Percentiles rank a stretch among this genome's conserved stretches.
These are phyloP conservation scores for Schizosaccharomyces pombe DNA, from an alignment of 805 yeast species.

Conservation along the genomic window DNA sequence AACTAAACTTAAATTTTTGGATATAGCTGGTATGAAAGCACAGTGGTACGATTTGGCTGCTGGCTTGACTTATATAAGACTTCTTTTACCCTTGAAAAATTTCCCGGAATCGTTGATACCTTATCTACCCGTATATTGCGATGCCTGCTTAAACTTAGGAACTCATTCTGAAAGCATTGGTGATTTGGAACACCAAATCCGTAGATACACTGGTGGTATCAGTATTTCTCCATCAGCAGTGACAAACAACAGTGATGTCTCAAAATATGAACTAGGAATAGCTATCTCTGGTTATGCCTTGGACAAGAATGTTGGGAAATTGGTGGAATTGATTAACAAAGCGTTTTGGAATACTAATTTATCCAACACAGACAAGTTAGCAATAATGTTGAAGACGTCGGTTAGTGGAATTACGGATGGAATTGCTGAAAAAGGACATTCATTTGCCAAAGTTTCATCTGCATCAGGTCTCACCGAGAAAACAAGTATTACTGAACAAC, in stretches of 20 bases:
- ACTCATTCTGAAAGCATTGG: conserved; percentile 48
- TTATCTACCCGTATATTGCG: conserved; percentile 53
- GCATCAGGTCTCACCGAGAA: conserved; percentile 37
- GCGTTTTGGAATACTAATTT: conserved; percentile 50
- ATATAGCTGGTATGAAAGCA: conserved; percentile 14
- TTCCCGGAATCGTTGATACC: conserved; percentile 42
- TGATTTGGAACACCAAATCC: conserved; percentile 64
- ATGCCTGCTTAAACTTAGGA: conserved; percentile 71
- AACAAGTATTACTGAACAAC: conserved; percentile 34
- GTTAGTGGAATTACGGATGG: conserved; percentile 56
- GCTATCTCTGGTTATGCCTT: conserved; percentile 46
- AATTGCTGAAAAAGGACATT: conserved; percentile 73
- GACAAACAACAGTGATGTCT: conserved; percentile 30
- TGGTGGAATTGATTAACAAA: conserved; percentile 45
- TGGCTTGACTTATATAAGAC: conserved; percentile 57
- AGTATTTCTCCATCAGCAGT: conserved; percentile 35
- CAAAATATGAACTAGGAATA: conserved; percentile 22
- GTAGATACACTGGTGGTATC: conserved; percentile 65
- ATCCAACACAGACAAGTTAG: conserved; percentile 33
- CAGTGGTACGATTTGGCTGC: conserved; percentile 37
- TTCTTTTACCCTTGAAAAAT: conserved; percentile 33
- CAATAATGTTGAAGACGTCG: conserved; percentile 45
- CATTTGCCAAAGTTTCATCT: conserved; percentile 50
- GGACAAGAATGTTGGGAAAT: conserved; percentile 33
- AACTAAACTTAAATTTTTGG: conserved; percentile 11